Base-by-base conservation (phyloP, 805 yeast genomes). In the Grigorovia humatica region DNA sequence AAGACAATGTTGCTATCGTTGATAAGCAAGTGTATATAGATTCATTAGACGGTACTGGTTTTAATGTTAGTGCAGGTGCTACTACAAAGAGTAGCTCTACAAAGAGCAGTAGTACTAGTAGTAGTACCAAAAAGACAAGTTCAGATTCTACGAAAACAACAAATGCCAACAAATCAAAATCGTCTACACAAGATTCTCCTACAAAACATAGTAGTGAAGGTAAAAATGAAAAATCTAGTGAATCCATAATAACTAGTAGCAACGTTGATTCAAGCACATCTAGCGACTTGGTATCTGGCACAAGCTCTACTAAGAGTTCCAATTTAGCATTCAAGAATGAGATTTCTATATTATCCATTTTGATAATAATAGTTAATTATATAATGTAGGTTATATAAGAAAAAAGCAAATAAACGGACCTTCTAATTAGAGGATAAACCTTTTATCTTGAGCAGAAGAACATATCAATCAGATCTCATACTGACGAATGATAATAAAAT, bases 31-130 rank as follows among this genome's bases (percentile, higher is more conserved):
- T 89, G 5, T 69, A 76, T 61, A 69, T 89, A 54, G 85, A 80
- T 13, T 74, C 79, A 44, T 62, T 66, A n/a, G 81, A 76, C 32
- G 86, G 82, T 32, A 72, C 82, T 30, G 96, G 96, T 11, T 70
- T 79, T 48, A 76, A 86, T 59, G 80, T 82, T 17, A 72, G 75
- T 48, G 59, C 48, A 7, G 55, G 56, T 38, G 53, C 47, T 35
- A 27, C 51, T 20, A 32, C 46, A 5, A 47, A 38, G 38, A 23
- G 43, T 18, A 49, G 47, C 9, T 30, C 40, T 9, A 35, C 18
- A 18, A 49, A 23, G 9, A 47, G 27, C 1, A 40, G 45, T 23
- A 42, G 19, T 2, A 41, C 19, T 13, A 9, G 20, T n/a, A 47
- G 17, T 9, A 47, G 23, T 9, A 11, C 18, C 27, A 23, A 23